phyloP scores from a whole-genome alignment of 768 basidiomycete species.

The Pholiota microspora region DNA sequence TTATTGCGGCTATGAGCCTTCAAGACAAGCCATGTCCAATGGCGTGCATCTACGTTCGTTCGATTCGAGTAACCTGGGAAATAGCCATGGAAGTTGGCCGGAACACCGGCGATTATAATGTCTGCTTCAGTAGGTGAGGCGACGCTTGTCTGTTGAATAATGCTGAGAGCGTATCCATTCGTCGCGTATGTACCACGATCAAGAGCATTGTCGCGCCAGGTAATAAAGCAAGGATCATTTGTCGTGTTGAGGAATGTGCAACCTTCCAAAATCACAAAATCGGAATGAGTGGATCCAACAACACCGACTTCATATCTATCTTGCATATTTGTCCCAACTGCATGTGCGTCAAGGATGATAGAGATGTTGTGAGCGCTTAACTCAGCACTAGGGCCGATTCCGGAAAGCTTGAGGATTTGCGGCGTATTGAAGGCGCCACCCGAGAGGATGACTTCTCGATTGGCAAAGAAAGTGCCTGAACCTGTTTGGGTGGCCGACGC shows the following conservation, averaged over 20 bases:
- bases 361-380: background rate
- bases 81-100: conserved; percentile 6
- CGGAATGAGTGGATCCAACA: background rate
- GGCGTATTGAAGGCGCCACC: conserved; percentile 4
- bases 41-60: background rate
- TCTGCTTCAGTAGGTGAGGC: conserved; percentile 2
- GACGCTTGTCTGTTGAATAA: conserved; percentile 1
- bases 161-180: conserved; percentile 4
- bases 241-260: conserved; percentile 7
- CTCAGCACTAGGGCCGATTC: conserved; percentile 2
- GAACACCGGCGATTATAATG: conserved; percentile 3
- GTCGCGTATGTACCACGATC: conserved; percentile 6
- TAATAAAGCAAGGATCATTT: conserved; percentile 1
- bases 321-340: conserved; percentile 8
- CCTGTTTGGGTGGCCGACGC: background rate
- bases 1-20: conserved; percentile 6
- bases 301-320: conserved; percentile 6
- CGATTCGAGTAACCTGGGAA: conserved; percentile 6
- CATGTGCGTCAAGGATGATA: background rate
- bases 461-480: conserved; percentile 3
- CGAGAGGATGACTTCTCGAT: conserved; percentile 4
- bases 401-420: conserved; percentile 4
- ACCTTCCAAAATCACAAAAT: background rate
- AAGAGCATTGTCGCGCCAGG: conserved; percentile 4
- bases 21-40: conserved; percentile 7